Percentiles rank a stretch among this genome's conserved stretches.
Evolutionary conservation across 2,329 filamentous ascomycete species (phyloP).

Genomic region (Hymenotorrendiella dingleyae): DNA sequence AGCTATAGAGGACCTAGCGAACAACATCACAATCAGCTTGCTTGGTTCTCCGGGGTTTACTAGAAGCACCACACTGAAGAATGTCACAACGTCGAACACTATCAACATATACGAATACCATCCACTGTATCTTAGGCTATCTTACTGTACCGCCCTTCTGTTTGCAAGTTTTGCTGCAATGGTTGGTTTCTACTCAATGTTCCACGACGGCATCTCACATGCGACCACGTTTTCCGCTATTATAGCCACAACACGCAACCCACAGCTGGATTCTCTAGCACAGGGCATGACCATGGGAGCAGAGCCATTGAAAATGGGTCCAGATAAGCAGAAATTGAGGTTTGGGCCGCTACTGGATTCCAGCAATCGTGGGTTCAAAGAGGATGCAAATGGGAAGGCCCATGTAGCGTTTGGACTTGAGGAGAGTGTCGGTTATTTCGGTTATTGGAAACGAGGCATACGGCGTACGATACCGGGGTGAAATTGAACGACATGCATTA

Average conservation of each 20-base stretch:
- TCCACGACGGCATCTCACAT: not conserved
- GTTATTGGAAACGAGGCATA: too few relatives aligned
- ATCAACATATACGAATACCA: not conserved
- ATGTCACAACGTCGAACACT: not conserved
- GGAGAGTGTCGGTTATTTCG: too few relatives aligned
- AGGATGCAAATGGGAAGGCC: too few relatives aligned
- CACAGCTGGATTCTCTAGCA: not conserved
- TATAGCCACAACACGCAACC: not conserved
- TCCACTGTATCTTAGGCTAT: not conserved
- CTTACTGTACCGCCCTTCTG: not conserved
- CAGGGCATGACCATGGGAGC: too few relatives aligned
- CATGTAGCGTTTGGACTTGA: too few relatives aligned
- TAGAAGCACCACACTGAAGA: not conserved
- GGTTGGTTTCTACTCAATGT: not conserved
- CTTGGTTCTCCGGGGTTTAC: conserved; percentile 6
- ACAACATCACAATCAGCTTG: conserved; percentile 24
- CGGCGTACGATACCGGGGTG: too few relatives aligned
- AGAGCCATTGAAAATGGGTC: too few relatives aligned
- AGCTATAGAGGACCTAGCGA: conserved; percentile 19
- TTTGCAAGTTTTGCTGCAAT: not conserved
- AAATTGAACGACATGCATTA: too few relatives aligned
- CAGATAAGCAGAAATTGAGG: too few relatives aligned
- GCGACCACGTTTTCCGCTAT: conserved; percentile 1
- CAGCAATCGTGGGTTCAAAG: too few relatives aligned
- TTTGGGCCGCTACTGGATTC: too few relatives aligned